Evolutionary conservation across 2,329 filamentous ascomycete species (phyloP).

Genomic region (Pseudogymnoascus verrucosus): DNA sequence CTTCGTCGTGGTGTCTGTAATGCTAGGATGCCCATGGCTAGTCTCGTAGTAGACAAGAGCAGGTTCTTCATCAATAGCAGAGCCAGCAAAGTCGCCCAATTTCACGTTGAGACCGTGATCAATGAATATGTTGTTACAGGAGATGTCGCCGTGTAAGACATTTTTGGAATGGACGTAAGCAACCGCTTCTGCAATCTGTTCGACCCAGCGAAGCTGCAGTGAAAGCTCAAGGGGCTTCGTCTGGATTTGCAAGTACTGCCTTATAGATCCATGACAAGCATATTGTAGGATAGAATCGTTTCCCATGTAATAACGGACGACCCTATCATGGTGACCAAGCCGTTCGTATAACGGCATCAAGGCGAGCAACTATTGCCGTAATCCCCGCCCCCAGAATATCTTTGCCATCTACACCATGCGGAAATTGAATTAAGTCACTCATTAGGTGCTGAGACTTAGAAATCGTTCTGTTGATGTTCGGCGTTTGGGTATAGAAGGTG

Average conservation of each 20-base stretch:
- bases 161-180: slow-evolving; percentile 10
- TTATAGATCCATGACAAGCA: neutral
- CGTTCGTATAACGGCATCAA: neutral
- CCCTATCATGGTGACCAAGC: neutral
- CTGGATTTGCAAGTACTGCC: neutral
- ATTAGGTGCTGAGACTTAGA: neutral
- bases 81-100: slow-evolving; percentile 13
- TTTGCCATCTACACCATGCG: neutral
- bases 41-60: neutral
- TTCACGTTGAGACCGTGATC: slow-evolving; percentile 11
- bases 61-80: neutral
- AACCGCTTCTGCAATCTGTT: slow-evolving; percentile 12
- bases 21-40: neutral
- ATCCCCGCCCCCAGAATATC: neutral
- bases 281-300: neutral
- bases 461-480: neutral
- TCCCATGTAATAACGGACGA: neutral
- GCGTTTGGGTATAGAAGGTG: neutral
- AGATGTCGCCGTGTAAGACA: slow-evolving; percentile 12
- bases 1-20: neutral
- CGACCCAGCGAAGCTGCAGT: neutral
- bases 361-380: neutral
- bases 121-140: slow-evolving; percentile 13
- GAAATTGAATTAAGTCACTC: neutral
- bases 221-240: neutral